phyloP scores from a whole-genome alignment of 2,329 filamentous ascomycete species.

The Aspergillus sp. region DNA sequence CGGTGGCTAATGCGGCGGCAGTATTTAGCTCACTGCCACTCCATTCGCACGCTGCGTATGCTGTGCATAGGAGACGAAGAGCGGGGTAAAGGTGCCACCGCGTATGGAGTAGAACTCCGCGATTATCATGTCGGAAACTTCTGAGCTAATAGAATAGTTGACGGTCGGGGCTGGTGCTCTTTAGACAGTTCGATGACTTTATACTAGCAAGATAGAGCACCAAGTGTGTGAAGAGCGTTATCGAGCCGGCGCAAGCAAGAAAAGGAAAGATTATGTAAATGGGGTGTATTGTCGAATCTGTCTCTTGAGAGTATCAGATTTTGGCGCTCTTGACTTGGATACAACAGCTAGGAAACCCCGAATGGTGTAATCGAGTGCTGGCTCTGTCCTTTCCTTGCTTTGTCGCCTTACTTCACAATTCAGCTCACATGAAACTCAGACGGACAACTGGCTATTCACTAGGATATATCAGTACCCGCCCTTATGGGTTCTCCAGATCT shows the following conservation, averaged over 20 bases:
- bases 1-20: background rate
- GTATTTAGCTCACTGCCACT: background rate
- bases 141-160: background rate
- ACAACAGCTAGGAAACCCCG: background rate
- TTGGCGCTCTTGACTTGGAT: background rate
- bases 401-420: background rate
- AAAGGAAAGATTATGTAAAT: background rate
- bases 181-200: background rate
- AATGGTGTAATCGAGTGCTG: background rate
- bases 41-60: background rate
- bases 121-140: background rate
- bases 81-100: background rate
- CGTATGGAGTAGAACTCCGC: background rate
- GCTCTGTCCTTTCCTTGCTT: background rate
- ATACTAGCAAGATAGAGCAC: background rate
- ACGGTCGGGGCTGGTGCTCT: background rate
- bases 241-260: background rate
- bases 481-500: too few relatives aligned
- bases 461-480: background rate
- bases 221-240: background rate
- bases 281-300: background rate
- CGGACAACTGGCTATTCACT: background rate
- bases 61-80: background rate
- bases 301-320: background rate
- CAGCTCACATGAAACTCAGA: background rate